Evolutionary conservation across 169 alveolate genomes (phyloP).

Genomic region (Cryptosporidium muris): DNA sequence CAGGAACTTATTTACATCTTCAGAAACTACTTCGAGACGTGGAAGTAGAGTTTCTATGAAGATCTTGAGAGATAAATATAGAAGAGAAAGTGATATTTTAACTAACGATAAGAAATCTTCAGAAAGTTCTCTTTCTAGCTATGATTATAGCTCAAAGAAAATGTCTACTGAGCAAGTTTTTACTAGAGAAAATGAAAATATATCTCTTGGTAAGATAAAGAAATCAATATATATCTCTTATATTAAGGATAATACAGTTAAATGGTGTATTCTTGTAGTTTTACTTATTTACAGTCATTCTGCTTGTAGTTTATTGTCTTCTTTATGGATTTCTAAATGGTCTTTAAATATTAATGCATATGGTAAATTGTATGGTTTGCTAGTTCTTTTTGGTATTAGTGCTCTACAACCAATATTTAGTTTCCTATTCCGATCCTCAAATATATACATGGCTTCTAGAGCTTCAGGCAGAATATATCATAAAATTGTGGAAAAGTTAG

Average conservation of each 20-base stretch:
- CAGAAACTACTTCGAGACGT: conserved; percentile 18
- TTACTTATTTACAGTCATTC: conserved; percentile 2
- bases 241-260: conserved; percentile 2
- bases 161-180: background rate
- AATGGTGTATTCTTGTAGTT: background rate
- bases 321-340: conserved; percentile 55
- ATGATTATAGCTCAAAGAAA: background rate
- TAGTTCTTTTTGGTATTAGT: conserved; percentile 7
- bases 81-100: conserved; percentile 41
- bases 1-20: background rate
- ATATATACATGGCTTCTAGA: conserved; percentile 15
- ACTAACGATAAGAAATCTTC: background rate
- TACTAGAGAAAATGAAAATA: background rate
- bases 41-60: conserved; percentile 55
- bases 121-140: background rate
- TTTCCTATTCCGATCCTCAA: conserved; percentile 11
- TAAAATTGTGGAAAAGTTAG: conserved; percentile 50
- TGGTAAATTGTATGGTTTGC: conserved; percentile 3
- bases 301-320: conserved; percentile 39
- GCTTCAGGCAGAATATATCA: conserved; percentile 32
- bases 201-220: conserved; percentile 2
- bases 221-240: conserved; percentile 18
- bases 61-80: conserved; percentile 21
- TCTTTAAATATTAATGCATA: conserved; percentile 20
- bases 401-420: conserved; percentile 48